phyloP scores from a whole-genome alignment of 2,329 filamentous ascomycete genomes.

The Hymenoscyphus repandus region DNA sequence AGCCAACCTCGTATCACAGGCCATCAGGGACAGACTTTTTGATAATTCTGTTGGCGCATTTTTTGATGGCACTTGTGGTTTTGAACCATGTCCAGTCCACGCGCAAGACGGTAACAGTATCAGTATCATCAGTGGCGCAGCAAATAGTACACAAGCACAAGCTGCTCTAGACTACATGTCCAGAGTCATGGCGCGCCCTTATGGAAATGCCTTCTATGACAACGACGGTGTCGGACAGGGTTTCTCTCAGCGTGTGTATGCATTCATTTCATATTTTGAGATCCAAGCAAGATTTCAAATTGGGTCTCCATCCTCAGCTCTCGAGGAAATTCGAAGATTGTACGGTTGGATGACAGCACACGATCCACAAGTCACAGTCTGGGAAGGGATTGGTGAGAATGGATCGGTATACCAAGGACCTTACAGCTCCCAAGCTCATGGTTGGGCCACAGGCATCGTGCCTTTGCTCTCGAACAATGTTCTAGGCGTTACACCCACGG shows the following conservation, averaged over 20 bases:
- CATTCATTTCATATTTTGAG: constrained; percentile 50
- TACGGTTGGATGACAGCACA: constrained; percentile 46
- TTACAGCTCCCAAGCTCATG: constrained; percentile 46
- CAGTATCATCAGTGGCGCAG: constrained; percentile 37
- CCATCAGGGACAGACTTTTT: constrained; percentile 35
- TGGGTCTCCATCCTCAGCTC: constrained; percentile 32
- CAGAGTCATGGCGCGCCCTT: constrained; percentile 32
- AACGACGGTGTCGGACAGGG: constrained; percentile 34
- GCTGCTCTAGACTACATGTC: constrained; percentile 38
- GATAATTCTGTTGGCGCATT: constrained; percentile 40
- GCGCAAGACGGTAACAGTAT: constrained; percentile 48
- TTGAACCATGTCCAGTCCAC: constrained; percentile 30
- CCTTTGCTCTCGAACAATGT: constrained; percentile 42
- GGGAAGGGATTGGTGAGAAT: constrained; percentile 44
- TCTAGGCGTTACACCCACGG: constrained; percentile 41
- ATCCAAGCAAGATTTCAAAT: constrained; percentile 42
- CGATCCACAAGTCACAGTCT: constrained; percentile 43
- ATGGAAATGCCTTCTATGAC: constrained; percentile 50
- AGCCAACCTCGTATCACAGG: constrained; percentile 32
- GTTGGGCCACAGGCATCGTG: constrained; percentile 47
- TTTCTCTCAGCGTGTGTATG: constrained; percentile 43
- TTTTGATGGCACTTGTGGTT: constrained; percentile 37
- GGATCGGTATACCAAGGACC: constrained; percentile 40
- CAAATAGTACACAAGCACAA: constrained; percentile 28
- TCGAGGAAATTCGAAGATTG: constrained; percentile 41